Evolutionary conservation across 306 rosid species (phyloP).

Genomic region (Malus sieversii): DNA sequence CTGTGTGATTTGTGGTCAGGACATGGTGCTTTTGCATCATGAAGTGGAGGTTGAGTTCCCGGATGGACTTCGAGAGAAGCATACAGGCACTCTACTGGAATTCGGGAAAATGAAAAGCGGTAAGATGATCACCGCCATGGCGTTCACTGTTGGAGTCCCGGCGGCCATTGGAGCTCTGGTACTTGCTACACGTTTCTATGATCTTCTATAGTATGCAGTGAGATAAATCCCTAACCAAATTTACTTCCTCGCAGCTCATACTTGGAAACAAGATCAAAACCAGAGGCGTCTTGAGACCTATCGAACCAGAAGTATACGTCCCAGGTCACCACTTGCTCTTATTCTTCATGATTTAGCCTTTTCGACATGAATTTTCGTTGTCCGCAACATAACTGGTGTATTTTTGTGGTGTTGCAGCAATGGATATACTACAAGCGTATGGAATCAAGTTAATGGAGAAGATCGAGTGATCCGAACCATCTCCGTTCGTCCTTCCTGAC

Average conservation of each 20-base stretch:
- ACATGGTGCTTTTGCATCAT: conserved; percentile 93
- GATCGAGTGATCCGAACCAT: conserved; percentile 27
- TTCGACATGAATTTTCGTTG: background rate
- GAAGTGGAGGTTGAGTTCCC: conserved; percentile 80
- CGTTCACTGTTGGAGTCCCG: conserved; percentile 87
- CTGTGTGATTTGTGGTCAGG: conserved; percentile 44
- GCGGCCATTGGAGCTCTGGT: conserved; percentile 93
- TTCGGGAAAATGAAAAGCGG: conserved; percentile 59
- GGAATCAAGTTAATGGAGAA: conserved; percentile 83
- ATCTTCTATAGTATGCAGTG: background rate
- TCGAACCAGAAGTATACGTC: conserved; percentile 65
- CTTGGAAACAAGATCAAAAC: conserved; percentile 73
- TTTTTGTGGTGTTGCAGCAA: conserved; percentile 41
- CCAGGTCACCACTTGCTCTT: conserved; percentile 48
- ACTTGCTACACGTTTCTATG: background rate
- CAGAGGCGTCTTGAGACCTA: conserved; percentile 86
- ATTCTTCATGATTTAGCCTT: background rate
- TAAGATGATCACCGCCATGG: conserved; percentile 74
- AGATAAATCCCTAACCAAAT: background rate
- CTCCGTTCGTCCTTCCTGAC: background rate
- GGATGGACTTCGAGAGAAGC: conserved; percentile 48
- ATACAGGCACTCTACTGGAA: conserved; percentile 78
- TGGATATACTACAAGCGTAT: conserved; percentile 68
- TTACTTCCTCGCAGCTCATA: conserved; percentile 54
- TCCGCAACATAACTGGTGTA: background rate